Base-by-base conservation (phyloP, 78 protist species). In the Dictyostelium firmibasis region DNA sequence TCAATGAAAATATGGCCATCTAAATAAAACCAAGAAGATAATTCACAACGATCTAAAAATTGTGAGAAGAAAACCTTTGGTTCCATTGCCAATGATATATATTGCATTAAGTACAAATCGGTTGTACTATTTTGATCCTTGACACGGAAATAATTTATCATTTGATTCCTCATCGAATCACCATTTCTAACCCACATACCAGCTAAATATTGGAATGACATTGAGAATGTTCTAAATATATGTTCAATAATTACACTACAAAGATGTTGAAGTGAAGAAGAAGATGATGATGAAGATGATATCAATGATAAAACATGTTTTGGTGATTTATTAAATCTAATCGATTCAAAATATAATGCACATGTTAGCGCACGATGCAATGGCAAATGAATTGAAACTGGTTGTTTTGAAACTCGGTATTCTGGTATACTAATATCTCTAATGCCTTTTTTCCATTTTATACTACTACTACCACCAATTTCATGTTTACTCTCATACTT, bases 131-230 rank as follows among this genome's bases (percentile, higher is more conserved):
- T 70, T 41, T 47, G 25, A 86, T 35, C 62, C 31, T 82, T 35
- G 75, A 23, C 25, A 16, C 35, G 57, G 13, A 36, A 10, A 57
- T 86, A 86, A 43, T 31, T 76, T 3, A 20, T 1, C 14, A 67
- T 25, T n/a, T 76, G 83, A 14, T 41, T 25, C 11, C 18, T 33
- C 1, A 86, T 25, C 0, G 83, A 38, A 9, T 53, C 44, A 11
- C 92, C 92, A 57, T 86, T 86, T 50, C 92, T 18, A 16, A 86
- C 84, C 83, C 83, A 86, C n/a, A 38, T 20, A 1, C 84, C 84
- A 76, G 81, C 76, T 1, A 36, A 10, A 11, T 27, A n/a, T 64
- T 53, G 69, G 2, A 41, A 16, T 20, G 62, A n/a, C 47, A 86
- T 53, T 53, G 62, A 83, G 20, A 57, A 25, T 1, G 78, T 20